A percentile compares a stretch with the other conserved stretches of the same genome.
phyloP scores from a whole-genome alignment of 129 eudicot genomes.

The Flaveria ramosissima region DNA sequence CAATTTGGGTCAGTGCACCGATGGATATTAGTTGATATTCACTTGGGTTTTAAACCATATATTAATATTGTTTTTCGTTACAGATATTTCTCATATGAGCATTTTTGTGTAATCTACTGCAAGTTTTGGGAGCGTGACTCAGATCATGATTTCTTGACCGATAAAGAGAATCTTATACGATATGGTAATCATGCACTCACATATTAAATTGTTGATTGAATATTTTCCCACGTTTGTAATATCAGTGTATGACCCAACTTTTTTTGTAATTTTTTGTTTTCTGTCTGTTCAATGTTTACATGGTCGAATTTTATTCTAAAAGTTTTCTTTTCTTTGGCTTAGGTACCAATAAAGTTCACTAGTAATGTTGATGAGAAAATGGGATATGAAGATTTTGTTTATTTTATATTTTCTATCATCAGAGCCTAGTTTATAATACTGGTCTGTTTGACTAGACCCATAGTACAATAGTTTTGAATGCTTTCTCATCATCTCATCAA shows the following conservation, averaged over 20 bases:
- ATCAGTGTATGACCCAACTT: background rate
- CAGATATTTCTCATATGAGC: constrained; percentile 34
- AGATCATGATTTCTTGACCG: constrained; percentile 31
- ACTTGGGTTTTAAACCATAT: background rate
- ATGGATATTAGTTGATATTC: background rate
- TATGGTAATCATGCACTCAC: constrained; percentile 37
- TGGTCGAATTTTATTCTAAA: background rate
- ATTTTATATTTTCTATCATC: constrained; percentile 30
- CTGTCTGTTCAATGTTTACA: background rate
- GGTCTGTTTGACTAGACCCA: background rate
- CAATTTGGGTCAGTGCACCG: background rate
- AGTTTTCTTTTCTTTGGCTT: background rate
- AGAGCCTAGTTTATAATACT: constrained; percentile 28
- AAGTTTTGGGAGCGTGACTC: constrained; percentile 36
- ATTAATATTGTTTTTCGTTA: background rate
- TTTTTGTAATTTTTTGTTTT: background rate
- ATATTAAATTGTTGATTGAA: constrained; percentile 30
- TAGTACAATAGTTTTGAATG: background rate
- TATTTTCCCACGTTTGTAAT: constrained; percentile 31
- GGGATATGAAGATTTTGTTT: constrained; percentile 34
- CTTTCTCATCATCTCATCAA: background rate
- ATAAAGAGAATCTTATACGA: constrained; percentile 32
- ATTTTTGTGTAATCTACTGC: constrained; percentile 32
- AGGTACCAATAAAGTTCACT: constrained; percentile 33
- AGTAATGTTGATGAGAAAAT: constrained; percentile 33